Percentiles rank a stretch among this genome's conserved stretches.
phyloP scores from a whole-genome alignment of 1,284 basidiomycete genomes.

The Cutaneotrichosporon curvatum region DNA sequence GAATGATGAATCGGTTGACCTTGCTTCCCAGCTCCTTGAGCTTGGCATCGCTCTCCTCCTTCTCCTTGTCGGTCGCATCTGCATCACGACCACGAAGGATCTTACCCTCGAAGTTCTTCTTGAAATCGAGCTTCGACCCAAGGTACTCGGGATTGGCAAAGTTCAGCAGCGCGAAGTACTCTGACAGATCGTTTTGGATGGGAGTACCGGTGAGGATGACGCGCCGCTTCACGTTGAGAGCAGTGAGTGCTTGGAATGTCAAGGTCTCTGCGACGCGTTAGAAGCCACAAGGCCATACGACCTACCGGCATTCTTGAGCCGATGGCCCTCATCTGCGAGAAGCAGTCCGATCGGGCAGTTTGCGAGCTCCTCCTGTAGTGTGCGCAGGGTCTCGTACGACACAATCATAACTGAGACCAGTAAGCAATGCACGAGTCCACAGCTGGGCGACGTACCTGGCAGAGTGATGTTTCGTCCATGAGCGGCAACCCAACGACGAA shows the following conservation, averaged over 20 bases:
- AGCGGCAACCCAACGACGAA: constrained; percentile 79
- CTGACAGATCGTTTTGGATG: constrained; percentile 91
- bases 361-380: constrained; percentile 65
- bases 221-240: constrained; percentile 82
- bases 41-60: constrained; percentile 79
- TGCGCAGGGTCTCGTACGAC: constrained; percentile 94
- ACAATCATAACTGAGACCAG: constrained; percentile 84
- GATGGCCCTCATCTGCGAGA: constrained; percentile 94
- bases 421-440: not conserved
- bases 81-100: constrained; percentile 93
- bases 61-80: constrained; percentile 74
- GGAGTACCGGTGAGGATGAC: constrained; percentile 96
- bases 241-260: constrained; percentile 80
- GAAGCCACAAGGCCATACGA: not conserved
- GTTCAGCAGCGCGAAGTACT: constrained; percentile 92
- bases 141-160: constrained; percentile 97
- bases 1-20: constrained; percentile 94
- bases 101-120: constrained; percentile 90
- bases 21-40: constrained; percentile 84
- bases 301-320: constrained; percentile 93
- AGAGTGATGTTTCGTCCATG: constrained; percentile 78
- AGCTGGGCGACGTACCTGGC: constrained; percentile 58
- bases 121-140: constrained; percentile 84
- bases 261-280: constrained; percentile 58
- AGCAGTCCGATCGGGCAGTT: constrained; percentile 80